phyloP scores from a whole-genome alignment of 495 filamentous ascomycete species.

The Penicilliopsis zonata region DNA sequence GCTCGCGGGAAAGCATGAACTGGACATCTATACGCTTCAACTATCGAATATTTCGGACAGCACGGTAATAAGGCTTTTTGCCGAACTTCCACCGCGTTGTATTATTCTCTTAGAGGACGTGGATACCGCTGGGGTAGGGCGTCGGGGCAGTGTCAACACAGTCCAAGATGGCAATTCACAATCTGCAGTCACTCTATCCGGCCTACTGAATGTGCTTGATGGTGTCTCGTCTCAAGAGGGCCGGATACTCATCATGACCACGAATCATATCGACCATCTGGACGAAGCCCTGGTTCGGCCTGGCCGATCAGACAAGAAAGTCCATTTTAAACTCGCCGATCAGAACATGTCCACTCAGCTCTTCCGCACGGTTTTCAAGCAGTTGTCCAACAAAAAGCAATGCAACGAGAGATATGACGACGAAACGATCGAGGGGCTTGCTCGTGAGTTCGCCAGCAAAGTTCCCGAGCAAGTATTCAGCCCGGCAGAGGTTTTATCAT shows the following conservation, averaged over 20 bases:
- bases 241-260: conserved; percentile 71
- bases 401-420: background rate
- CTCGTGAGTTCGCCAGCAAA: background rate
- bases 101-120: conserved; percentile 56
- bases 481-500: background rate
- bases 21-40: conserved; percentile 45
- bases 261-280: conserved; percentile 61
- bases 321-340: conserved; percentile 36
- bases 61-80: too few relatives aligned
- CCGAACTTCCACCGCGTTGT: conserved; percentile 46
- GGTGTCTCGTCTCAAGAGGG: conserved; percentile 75
- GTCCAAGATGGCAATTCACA: background rate
- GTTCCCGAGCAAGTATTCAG: background rate
- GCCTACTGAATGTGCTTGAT: conserved; percentile 71
- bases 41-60: too few relatives aligned
- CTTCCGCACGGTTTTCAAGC: conserved; percentile 12
- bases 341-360: too few relatives aligned
- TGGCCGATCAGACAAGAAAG: conserved; percentile 62
- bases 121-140: conserved; percentile 39
- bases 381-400: background rate
- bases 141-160: background rate
- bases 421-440: background rate
- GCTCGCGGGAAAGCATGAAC: conserved; percentile 44
- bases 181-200: conserved; percentile 41
- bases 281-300: conserved; percentile 67